Percentiles rank a stretch among this genome's conserved stretches.
phyloP scores from a whole-genome alignment of 2,329 filamentous ascomycete genomes.

The Ceratocystiopsis brevicomis region DNA sequence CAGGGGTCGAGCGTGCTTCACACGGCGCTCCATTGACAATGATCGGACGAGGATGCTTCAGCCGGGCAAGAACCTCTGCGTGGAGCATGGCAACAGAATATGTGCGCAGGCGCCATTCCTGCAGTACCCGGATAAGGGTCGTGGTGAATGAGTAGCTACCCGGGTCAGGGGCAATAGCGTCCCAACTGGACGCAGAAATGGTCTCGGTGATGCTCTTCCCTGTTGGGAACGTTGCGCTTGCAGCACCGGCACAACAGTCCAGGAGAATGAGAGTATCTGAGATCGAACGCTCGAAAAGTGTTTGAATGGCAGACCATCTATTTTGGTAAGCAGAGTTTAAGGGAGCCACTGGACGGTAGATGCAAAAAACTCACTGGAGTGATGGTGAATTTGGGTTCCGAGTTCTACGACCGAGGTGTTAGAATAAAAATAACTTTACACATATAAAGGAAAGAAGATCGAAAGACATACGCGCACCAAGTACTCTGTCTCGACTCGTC shows the following conservation, averaged over 20 bases:
- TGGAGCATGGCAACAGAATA: conserved; percentile 44
- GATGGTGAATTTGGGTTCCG: conserved; percentile 32
- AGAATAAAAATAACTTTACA: no score
- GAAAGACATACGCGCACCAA: conserved; percentile 28
- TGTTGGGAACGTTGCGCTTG: conserved; percentile 38
- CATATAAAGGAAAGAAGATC: no score
- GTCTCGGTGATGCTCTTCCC: conserved; percentile 41
- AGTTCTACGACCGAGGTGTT: conserved; percentile 12
- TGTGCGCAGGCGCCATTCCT: conserved; percentile 33
- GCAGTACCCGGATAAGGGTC: conserved; percentile 37
- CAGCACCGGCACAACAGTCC: conserved; percentile 41
- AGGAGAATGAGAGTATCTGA: conserved; percentile 39
- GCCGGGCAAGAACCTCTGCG: conserved; percentile 37
- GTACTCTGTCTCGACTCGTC: conserved; percentile 40
- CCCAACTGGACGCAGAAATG: conserved; percentile 43
- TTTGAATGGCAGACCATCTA: conserved; percentile 37
- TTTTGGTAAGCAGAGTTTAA: no score
- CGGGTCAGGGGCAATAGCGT: conserved; percentile 39
- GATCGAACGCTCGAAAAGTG: conserved; percentile 34
- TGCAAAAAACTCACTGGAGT: conserved; percentile 22
- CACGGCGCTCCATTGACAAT: conserved; percentile 38
- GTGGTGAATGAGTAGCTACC: conserved; percentile 41
- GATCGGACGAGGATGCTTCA: conserved; percentile 40
- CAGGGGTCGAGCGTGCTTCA: conserved; percentile 37
- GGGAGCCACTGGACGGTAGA: no score